Evolutionary conservation across 2,329 filamentous ascomycete species (phyloP), one percentile per base, ranked within the genome.

Genomic region (Neofusicoccum laricinum): DNA sequence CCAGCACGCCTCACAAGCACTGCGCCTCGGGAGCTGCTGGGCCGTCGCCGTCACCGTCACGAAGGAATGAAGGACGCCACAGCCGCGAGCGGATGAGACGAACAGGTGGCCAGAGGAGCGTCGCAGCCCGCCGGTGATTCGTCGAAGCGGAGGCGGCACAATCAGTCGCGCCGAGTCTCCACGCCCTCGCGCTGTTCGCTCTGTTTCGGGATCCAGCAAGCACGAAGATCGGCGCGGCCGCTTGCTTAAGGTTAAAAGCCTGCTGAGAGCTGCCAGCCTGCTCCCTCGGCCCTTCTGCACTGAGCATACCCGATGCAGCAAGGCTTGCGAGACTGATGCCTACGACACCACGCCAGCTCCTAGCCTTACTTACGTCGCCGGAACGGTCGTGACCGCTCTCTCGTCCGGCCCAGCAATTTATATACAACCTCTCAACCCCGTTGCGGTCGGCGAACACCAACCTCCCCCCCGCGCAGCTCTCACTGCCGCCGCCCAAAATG

Each of bases 301-400:
- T 21, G 21, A 32, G 32, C 38, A 12, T 46, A 11, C 40, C 41
- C 32, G 2, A 14, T 59, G 21, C 4, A 40, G 55, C 40, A 59
- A 46, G 19, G 19, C 11, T 59, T 59, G 55, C 55, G 55, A 59
- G 25, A 15, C 55, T n/a, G 55, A 34, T 40, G 55, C 55, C 30
- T 14, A 45, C 53, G 21, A 43, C 38, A 19, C 53, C 53, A 58
- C 53, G 43, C n/a, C 7, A 32, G 40, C 53, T 41, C 53, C 19
- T 7, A 38, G 11, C 36, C 14, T 38, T 36, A 5, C 34, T 36
- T 38, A 15, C 36, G 36, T 15, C 36, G 36, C 36, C 10, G 36
- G 14, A 38, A 38, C 36, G 25, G 25, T 30, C 25, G 7, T 30
- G 7, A 6, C 25, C 25, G 25, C 25, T 30, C 38, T 6, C 21